Base-by-base conservation (phyloP, 805 yeast genomes). In the Saturnispora silvae region DNA sequence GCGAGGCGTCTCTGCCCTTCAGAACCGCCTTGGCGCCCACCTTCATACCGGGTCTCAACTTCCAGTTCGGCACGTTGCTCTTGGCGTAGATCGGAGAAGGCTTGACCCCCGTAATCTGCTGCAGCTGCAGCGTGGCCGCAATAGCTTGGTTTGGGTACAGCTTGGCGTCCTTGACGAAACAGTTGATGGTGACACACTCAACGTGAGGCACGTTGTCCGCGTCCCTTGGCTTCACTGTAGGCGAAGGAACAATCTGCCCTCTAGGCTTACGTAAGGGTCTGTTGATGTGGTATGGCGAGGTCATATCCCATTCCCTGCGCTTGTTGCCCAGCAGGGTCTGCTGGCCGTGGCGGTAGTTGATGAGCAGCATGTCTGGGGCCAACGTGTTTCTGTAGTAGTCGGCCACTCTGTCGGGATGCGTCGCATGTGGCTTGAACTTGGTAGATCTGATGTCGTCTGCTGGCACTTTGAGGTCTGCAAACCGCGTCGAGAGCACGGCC, bases 71-170 rank as follows among this genome's bases (percentile, higher is more conserved):
- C 24, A 84, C 82, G 59, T 85, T 85, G 8, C 83, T 69, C 52
- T 74, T 81, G 29, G 94, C 80, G 53, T 65, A 81, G 14, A 85
- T 64, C 18, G 80, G 70, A 43, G 67, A 63, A 27, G 96, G 86
- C 57, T 85, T 83, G 43, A 70, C 75, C 43, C 95, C 95, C n/a
- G 98, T 89, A 51, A 92, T 81, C 57, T 89, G 97, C 50, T 92
- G 94, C 40, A 92, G 55, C 60, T 82, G 89, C 42, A 84, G 67
- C 35, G 75, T 66, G 9, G 94, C 84, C 24, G 86, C 70, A 39
- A 86, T 72, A 22, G 85, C 83, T 43, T 76, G 65, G 61, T 85
- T 77, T 31, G 76, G 70, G 49, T 79, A 75, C 40, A 72, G 77
- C 47, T 72, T 73, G 5, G 92, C 84, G 30, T 73, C 76, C 47